A percentile compares a stretch with the other conserved stretches of the same genome.
Conservation (phyloP, 1,139 yeast species). For the Arxiozyma telluris region DNA sequence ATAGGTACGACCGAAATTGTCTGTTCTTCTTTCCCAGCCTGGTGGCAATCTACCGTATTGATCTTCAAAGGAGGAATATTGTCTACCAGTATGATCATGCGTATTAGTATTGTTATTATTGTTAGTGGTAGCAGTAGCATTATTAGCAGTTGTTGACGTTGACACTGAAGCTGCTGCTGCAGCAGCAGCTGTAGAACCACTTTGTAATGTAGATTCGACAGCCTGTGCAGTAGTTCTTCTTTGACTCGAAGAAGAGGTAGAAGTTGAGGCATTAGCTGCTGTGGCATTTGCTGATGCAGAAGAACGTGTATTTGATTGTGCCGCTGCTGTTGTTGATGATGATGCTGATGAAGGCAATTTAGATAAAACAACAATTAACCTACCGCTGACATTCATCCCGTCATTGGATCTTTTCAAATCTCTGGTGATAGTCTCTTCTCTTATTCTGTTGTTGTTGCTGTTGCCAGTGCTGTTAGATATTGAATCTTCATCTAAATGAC, state of each 20-base stretch:
- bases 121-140: slow-evolving; percentile 9
- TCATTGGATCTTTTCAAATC: slow-evolving; percentile 90
- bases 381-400: slow-evolving; percentile 84
- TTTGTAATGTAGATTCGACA: slow-evolving; percentile 23
- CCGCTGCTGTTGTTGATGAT: too few relatives aligned
- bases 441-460: slow-evolving; percentile 28
- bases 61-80: slow-evolving; percentile 88
- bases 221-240: slow-evolving; percentile 17
- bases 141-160: slow-evolving; percentile 2
- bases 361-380: slow-evolving; percentile 69
- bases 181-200: slow-evolving; percentile 15
- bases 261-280: slow-evolving; percentile 10
- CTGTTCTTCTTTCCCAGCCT: slow-evolving; percentile 99
- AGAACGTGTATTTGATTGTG: slow-evolving; percentile 4
- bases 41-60: slow-evolving; percentile 94
- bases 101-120: slow-evolving; percentile 7
- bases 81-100: slow-evolving; percentile 35
- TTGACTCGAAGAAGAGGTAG: slow-evolving; percentile 6
- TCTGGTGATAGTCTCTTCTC: slow-evolving; percentile 84
- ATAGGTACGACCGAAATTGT: slow-evolving; percentile 92
- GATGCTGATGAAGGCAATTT: slow-evolving; percentile 8
- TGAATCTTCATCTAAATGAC: slow-evolving; percentile 38
- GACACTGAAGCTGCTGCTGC: not conserved
- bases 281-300: slow-evolving; percentile 5
- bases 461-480: slow-evolving; percentile 4